Base-by-base conservation (phyloP, 2,329 filamentous ascomycete species). In the Nannizzia gypsea region DNA sequence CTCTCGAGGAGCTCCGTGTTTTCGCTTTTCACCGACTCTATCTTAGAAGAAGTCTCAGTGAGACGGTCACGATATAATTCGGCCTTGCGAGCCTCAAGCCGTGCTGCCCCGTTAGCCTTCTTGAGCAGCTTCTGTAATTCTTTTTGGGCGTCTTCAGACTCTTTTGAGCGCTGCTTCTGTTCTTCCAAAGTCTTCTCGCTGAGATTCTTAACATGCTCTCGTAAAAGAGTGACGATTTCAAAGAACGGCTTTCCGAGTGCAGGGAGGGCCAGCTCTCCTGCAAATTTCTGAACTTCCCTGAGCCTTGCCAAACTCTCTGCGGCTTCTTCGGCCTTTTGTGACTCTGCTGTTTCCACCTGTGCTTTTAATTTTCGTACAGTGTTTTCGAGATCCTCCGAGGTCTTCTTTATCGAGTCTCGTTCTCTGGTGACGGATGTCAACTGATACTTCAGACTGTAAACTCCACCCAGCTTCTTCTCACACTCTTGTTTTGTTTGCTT, bases 1-100 rank as follows among this genome's bases (percentile, higher is more conserved):
- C 68, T 68, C 22, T 65, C 66, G 13, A 67, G 66, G 5, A 77
- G 68, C 5, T 69, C 69, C 2, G 67, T 67, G 54, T 76, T 76
- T 59, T 76, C 74, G 4, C 67, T 62, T 63, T 74, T 73, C 11
- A 75, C 68, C 3, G 70, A 70, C 36, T 72, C 68, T 56, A 74
- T 67, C 6, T 74, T 68, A 5, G 66, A 64, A 38, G 72, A 70
- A 1, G 71, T 67, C 64, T 76, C 74, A 17, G 65, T 63, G 9
- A 72, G 64, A 56, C 74, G 71, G 15, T 74, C 70, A 34, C 69
- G 67, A 2, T 71, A 68, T n/a, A 68, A 69, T 15, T 67, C 66
- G 8, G 71, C 63, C 64, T 76, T 71, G 6, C 66, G 62, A n/a
- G 73, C 69, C 31, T 71, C 63, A 3, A 70, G 64, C 40, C 71